Evolutionary conservation across 768 basidiomycete genomes (phyloP), one percentile per base, ranked within the genome.

Genomic region (Podaxis sp.): DNA sequence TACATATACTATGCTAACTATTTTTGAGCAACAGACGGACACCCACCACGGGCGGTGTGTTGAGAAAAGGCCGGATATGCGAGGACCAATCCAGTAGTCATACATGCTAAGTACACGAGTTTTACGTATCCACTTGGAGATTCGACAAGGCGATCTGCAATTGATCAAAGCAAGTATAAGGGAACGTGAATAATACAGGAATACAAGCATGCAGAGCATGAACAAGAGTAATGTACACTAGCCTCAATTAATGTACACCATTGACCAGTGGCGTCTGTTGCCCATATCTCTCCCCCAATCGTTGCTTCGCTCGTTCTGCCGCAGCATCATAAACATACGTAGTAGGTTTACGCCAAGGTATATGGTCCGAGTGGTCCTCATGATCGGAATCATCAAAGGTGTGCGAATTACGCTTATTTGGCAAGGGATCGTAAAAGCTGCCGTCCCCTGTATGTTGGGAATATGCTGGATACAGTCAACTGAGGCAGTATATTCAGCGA

Each of bases 311-410:
- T 65, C 91, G 84, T 73, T 96, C 94, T 26, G 93, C 93, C 4
- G 89, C 93, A 0, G 95, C 95, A 71, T 97, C 95, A 72, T 97
- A 97, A n/a, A 90, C 93, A 74, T 89, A 95, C 13, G 83, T 83
- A 26, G 86, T 80, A 2, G 86, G 84, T 20, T 75, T 81, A 53
- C 82, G 83, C 41, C 73, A 73, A 68, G 73, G 75, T 15, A 67
- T 33, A 8, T 33, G 71, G 10, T 62, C 67, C 22, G 73, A 71
- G 28, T 68, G 68, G 13, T 73, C 74, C 26, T 66, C 66, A 10
- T 33, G 38, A 36, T 64, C 63, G 1, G 63, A 64, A 22, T 64
- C 60, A 30, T 62, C 60, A 48, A 62, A 62, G 17, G 41, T 46
- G 26, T 55, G 52, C 5, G 60, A 62, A 38, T 62, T 62, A 13